phyloP scores from a whole-genome alignment of 305 asterid species.

The Solanum aculeatissimum region DNA sequence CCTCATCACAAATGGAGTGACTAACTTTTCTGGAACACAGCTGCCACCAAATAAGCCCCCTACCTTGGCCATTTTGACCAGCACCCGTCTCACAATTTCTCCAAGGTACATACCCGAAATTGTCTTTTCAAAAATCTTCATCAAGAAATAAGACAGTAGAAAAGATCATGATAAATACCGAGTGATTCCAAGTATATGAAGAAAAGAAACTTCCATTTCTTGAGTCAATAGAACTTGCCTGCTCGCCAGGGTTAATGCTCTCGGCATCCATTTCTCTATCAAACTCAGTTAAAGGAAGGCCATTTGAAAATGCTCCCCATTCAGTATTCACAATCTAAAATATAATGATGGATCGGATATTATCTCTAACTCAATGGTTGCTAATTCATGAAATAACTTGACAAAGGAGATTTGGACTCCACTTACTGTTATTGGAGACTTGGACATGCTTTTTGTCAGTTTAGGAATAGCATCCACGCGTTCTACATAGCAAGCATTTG shows the following conservation, averaged over 20 bases:
- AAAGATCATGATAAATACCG: background rate
- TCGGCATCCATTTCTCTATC: constrained; percentile 69
- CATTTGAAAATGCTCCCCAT: constrained; percentile 74
- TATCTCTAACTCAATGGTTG: background rate
- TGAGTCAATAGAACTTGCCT: constrained; percentile 22
- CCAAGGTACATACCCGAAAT: constrained; percentile 84
- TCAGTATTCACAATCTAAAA: constrained; percentile 58
- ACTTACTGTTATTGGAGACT: constrained; percentile 35
- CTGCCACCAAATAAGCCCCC: constrained; percentile 39
- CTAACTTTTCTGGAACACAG: constrained; percentile 37
- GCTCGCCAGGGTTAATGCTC: constrained; percentile 67
- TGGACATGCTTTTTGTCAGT: constrained; percentile 20
- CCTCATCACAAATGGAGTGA: constrained; percentile 50
- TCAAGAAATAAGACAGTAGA: background rate
- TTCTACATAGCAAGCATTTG: constrained; percentile 76
- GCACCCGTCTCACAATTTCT: constrained; percentile 61
- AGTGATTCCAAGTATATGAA: background rate
- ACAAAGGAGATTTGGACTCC: background rate
- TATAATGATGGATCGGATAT: background rate
- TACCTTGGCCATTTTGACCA: constrained; percentile 46
- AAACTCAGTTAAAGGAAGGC: constrained; percentile 61
- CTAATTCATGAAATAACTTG: background rate
- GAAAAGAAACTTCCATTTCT: background rate
- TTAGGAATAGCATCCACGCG: constrained; percentile 48
- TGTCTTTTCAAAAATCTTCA: constrained; percentile 67